Evolutionary conservation across 1,284 basidiomycete genomes (phyloP).

Genomic region (Melampsora larici-populina): DNA sequence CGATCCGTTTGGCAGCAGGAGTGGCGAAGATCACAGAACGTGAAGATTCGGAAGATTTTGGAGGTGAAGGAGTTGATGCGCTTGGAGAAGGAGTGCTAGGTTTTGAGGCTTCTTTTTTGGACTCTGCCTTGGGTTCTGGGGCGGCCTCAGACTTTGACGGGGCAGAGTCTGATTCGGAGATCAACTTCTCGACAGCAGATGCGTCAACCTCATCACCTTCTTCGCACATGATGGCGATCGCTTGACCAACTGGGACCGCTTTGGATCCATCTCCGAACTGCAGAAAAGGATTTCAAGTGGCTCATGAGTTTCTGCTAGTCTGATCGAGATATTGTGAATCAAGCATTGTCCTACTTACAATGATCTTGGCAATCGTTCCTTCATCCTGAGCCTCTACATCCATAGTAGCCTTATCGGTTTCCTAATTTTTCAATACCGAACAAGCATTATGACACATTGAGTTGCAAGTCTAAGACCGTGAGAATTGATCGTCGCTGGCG

Average conservation of each 20-base stretch:
- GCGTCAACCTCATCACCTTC: constrained; percentile 87
- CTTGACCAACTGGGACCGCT: constrained; percentile 74
- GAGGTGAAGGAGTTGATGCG: constrained; percentile 49
- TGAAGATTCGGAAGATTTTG: constrained; percentile 50
- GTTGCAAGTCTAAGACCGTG: constrained; percentile 2
- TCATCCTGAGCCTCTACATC: constrained; percentile 98
- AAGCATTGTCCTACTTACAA: constrained; percentile 60
- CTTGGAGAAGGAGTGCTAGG: constrained; percentile 45
- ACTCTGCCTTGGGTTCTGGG: constrained; percentile 45
- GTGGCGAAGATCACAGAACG: constrained; percentile 72
- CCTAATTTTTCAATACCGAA: constrained; percentile 59
- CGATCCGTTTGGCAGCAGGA: constrained; percentile 93
- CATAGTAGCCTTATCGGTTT: constrained; percentile 99
- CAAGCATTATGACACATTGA: neutral
- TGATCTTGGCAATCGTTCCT: constrained; percentile 87
- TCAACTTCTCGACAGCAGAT: constrained; percentile 62
- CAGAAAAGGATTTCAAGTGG: neutral
- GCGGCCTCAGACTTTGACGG: constrained; percentile 52
- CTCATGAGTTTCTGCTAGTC: constrained; percentile 55
- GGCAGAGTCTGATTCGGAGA: constrained; percentile 48
- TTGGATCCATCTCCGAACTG: constrained; percentile 80
- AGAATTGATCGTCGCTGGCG: neutral
- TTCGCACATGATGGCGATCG: constrained; percentile 86
- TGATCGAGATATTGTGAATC: constrained; percentile 56
- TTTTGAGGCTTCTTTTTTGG: constrained; percentile 44